Evolutionary conservation across 1,284 basidiomycete species (phyloP), one percentile per base, ranked within the genome.

Genomic region (Tilletiaria anomala): DNA sequence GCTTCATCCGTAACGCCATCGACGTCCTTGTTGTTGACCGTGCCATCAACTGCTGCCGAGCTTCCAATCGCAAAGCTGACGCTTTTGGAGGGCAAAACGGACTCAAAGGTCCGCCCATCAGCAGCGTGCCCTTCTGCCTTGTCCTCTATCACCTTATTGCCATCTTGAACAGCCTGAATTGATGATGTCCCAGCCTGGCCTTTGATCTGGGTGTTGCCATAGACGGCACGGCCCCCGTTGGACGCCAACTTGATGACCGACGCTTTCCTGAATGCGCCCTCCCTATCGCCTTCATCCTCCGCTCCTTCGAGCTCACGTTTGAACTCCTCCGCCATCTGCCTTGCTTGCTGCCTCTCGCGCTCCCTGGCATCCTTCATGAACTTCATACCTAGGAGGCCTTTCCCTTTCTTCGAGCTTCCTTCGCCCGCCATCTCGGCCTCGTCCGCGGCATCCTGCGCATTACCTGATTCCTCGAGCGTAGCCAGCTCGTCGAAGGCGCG

Each of bases 291-390:
- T 14, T 49, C 50, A 1, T 26, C 46, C 5, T 50, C 49, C 6
- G 40, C 37, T 4, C 41, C 43, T 16, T 53, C 40, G 14, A 59
- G 47, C 29, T 48, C 42, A n/a, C 35, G 22, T 6, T 35, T 22
- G n/a, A 61, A 51, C 35, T 57, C 51, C 35, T 52, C 45, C 34
- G 58, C 51, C 5, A 53, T 45, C 2, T 58, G 58, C 4, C 46
- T 32, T 3, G 58, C 47, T 15, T 44, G 38, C 10, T 43, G 39
- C 16, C 49, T 50, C 39, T 59, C 50, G 14, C 54, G 48, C 17
- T 56, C 56, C 22, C 60, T 43, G 1, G 65, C 65, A 31, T 65
- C 64, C 43, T 56, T 51, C 65, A 67, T 67, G 26, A 67, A 67
- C 47, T 67, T 66, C 65, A 67, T 67, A 14, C 42, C 44, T 39